Evolutionary conservation across 1,284 basidiomycete species (phyloP), one percentile per base, ranked within the genome.

Genomic region (Kwoniella shivajii): DNA sequence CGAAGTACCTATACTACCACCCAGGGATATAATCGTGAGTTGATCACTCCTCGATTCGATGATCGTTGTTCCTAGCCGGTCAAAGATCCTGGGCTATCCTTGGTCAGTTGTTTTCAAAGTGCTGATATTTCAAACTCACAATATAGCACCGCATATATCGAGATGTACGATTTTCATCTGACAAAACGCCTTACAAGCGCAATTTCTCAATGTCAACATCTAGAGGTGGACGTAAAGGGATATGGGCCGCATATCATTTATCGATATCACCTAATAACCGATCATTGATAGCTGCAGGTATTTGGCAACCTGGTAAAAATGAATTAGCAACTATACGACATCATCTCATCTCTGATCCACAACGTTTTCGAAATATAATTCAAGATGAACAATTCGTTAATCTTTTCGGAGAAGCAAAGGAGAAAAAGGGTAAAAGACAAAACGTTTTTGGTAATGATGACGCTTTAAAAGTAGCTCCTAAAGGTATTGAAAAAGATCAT

Each of bases 381-480:
- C 83, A 84, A 1, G 75, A 78, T 0, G 84, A 85, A 0, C 81
- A 80, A 13, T 94, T 94, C 64, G 85, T 87, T 13, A 76, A 82
- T 37, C 80, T 84, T 62, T 93, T 92, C 66, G 92, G 92, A 0
- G 78, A 84, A 51, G 81, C 90, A 1, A 80, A 79, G 43, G 85
- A 47, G 10, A 80, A 84, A 66, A 45, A 30, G 44, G 87, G 88
- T 31, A 80, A 54, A 54, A 78, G 85, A 48, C 83, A 84, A 69
- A 92, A 83, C 70, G 84, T 94, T 3, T 93, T 91, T 74, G 91
- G 91, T 0, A 74, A 76, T 56, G 88, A 90, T 3, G 90, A 90
- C 66, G 86, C 89, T 69, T 79, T 93, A 47, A 94, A 93, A 77
- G 84, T 85, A 2, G 89, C 91, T 10, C 91, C 91, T 1, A 93